Evolutionary conservation across 2,329 filamentous ascomycete species (phyloP).

Genomic region (Aspergillus ibericus): DNA sequence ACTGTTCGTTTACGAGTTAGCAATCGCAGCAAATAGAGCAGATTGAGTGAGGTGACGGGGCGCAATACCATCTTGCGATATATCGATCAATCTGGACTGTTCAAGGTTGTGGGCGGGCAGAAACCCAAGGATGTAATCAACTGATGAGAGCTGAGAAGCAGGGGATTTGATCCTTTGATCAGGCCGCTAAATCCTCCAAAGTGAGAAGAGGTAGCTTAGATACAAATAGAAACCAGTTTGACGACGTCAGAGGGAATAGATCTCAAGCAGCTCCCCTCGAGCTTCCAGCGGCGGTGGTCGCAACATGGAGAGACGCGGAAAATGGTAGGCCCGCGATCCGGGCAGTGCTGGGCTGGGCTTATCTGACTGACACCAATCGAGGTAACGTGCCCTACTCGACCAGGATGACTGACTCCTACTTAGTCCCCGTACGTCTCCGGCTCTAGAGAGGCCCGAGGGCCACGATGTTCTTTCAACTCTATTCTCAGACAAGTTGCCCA

Average conservation of each 20-base stretch:
- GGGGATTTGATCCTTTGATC: not conserved
- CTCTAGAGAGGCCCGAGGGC: not conserved
- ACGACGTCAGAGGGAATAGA: constrained; percentile 4
- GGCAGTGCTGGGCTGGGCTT: not conserved
- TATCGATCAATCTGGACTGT: not conserved
- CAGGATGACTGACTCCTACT: not conserved
- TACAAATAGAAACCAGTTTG: not conserved
- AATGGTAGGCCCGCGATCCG: constrained; percentile 13
- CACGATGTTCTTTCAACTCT: not conserved
- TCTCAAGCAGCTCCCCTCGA: constrained; percentile 12
- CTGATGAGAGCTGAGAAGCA: not conserved
- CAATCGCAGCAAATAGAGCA: not conserved
- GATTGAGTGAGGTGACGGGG: too few species aligned
- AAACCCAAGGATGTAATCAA: not conserved
- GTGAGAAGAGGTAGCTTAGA: not conserved
- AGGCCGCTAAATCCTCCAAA: not conserved
- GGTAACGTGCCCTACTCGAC: not conserved
- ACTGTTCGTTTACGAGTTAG: constrained; percentile 40
- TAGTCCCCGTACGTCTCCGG: not conserved
- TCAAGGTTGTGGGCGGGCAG: not conserved
- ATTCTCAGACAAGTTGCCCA: not conserved
- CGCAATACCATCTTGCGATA: not conserved
- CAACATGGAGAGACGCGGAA: constrained; percentile 12
- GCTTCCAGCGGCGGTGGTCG: constrained; percentile 13
- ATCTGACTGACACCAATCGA: not conserved